A percentile compares a stretch with the other conserved stretches of the same genome.
Evolutionary conservation across 2,329 filamentous ascomycete genomes (phyloP).

Genomic region (Alternaria burnsii): DNA sequence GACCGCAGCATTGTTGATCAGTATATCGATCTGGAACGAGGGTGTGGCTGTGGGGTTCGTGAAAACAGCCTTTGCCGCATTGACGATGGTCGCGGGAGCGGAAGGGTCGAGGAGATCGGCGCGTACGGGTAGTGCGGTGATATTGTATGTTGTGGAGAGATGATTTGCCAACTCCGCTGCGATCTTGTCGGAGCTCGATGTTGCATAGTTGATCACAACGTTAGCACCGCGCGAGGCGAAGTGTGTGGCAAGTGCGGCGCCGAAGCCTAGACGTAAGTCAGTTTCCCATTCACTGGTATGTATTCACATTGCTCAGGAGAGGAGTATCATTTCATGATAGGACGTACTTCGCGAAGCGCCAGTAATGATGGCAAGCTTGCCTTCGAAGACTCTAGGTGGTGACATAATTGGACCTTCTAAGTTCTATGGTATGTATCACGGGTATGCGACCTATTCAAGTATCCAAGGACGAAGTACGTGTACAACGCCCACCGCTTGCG

Average conservation of each 20-base stretch:
- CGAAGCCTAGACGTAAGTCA: constrained; percentile 13
- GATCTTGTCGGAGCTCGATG: constrained; percentile 6
- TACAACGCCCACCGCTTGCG: background rate
- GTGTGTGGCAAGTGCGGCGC: constrained; percentile 14
- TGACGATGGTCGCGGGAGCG: constrained; percentile 13
- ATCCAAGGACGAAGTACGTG: background rate
- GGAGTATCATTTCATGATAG: background rate
- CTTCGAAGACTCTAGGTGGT: constrained; percentile 10
- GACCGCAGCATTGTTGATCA: constrained; percentile 16
- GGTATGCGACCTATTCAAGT: background rate
- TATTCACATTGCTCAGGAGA: background rate
- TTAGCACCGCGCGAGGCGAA: constrained; percentile 14
- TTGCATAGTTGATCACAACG: constrained; percentile 16
- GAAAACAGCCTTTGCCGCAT: constrained; percentile 12
- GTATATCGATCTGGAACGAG: constrained; percentile 14
- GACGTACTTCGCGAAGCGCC: constrained; percentile 16
- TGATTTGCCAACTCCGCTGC: constrained; percentile 12
- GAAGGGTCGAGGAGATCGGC: constrained; percentile 14
- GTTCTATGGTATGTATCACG: background rate
- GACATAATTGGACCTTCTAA: background rate
- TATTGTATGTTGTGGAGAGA: constrained; percentile 16
- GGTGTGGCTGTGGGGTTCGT: constrained; percentile 6
- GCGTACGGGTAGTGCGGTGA: constrained; percentile 13
- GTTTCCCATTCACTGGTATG: background rate
- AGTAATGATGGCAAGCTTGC: constrained; percentile 16